Evolutionary conservation across 768 basidiomycete species (phyloP), one percentile per base, ranked within the genome.

Genomic region (Podaxis sp.): DNA sequence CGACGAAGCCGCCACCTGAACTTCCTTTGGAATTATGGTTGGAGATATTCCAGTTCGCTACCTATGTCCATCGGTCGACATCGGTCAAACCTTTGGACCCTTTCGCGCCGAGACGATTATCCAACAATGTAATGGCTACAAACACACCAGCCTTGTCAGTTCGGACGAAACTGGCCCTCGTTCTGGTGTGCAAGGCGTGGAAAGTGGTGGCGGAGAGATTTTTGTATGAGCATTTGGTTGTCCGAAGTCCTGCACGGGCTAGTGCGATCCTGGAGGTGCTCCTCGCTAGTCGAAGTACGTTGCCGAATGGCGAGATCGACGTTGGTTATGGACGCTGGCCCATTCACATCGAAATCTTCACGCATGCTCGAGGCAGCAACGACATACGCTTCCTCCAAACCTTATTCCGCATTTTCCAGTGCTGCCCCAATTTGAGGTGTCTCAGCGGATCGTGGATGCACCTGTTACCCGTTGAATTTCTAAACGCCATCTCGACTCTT

Each of bases 41-140:
- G 20, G 83, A 84, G 65, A 86, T 86, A 40, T 84, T 86, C 69
- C 78, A 82, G 60, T 84, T 82, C 68, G 80, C 82, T 4, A 84
- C 83, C 15, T 79, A 82, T 68, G 73, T 82, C 55, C 78, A 81
- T 64, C 73, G 72, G 7, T 71, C 79, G 49, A 73, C 76, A 50
- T 76, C 79, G 36, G 74, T 85, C 65, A 73, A 73, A 22, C 80
- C 81, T 8, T 66, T 80, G 54, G 77, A 84, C 69, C 81, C 84
- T 5, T 84, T 86, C 67, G 68, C 70, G 7, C 71, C 73, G 22
- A 76, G 74, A 64, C 76, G 74, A 55, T 69, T 74, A 2, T 79
- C 80, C 0, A 77, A 74, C 58, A 79, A 80, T 67, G 79, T 75
- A 10, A 77, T 82, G 76, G 81, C 76, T 6, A 67, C 74, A 17